phyloP scores from a whole-genome alignment of 495 filamentous ascomycete genomes.

The Aspergillus diversus region DNA sequence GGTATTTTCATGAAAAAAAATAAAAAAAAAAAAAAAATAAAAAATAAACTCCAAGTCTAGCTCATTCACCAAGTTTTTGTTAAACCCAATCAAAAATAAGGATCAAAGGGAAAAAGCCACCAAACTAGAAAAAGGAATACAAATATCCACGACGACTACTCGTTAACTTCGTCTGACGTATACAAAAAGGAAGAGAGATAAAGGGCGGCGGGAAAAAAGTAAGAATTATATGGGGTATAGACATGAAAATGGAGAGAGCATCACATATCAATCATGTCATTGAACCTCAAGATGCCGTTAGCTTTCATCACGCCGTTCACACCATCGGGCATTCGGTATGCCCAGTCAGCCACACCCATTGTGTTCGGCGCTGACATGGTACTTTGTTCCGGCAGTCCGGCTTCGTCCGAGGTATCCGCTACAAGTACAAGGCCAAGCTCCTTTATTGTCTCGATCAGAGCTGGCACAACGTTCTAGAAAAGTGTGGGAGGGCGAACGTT shows the following conservation, averaged over 20 bases:
- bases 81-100: neutral
- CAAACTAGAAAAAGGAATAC: constrained; percentile 17
- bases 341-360: constrained; percentile 44
- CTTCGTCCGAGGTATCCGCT: constrained; percentile 73
- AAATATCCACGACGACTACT: constrained; percentile 4
- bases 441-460: constrained; percentile 90
- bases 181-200: constrained; percentile 11
- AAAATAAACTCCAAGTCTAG: constrained; percentile 9
- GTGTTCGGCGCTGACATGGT: constrained; percentile 48
- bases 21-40: constrained; percentile 7
- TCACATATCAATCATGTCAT: constrained; percentile 93
- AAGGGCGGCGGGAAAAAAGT: constrained; percentile 4
- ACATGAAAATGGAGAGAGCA: constrained; percentile 17
- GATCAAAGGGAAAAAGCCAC: constrained; percentile 13
- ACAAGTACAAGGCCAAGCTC: constrained; percentile 90
- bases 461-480: constrained; percentile 83
- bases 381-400: constrained; percentile 41
- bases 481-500: too few species aligned
- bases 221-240: constrained; percentile 20
- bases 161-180: constrained; percentile 20
- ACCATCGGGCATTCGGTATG: constrained; percentile 60
- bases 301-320: constrained; percentile 85
- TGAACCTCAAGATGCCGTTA: constrained; percentile 88
- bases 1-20: constrained; percentile 20
- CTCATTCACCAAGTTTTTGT: constrained; percentile 9